Evolutionary conservation across 352 stramenopile genomes (phyloP).

Genomic region (Phytophthora pluvialis): DNA sequence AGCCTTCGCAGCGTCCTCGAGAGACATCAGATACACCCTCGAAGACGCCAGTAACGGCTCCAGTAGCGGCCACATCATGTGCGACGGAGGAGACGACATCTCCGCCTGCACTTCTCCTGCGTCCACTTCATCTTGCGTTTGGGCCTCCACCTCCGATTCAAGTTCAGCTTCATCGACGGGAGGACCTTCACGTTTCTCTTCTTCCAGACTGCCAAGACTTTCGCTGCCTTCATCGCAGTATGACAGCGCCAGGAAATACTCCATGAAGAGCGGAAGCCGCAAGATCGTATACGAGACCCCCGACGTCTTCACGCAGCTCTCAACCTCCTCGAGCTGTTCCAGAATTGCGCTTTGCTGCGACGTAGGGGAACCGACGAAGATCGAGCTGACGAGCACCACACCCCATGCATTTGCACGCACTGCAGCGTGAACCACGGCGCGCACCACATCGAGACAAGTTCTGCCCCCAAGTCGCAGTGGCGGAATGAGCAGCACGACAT

Average conservation of each 20-base stretch:
- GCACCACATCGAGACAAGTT: conserved; percentile 66
- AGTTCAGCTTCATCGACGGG: conserved; percentile 6
- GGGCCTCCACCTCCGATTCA: conserved; percentile 8
- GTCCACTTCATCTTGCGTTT: conserved; percentile 20
- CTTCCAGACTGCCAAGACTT: conserved; percentile 27
- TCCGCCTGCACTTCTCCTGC: conserved; percentile 9
- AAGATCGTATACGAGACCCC: conserved; percentile 67
- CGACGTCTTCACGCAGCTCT: conserved; percentile 63
- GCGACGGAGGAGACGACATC: conserved; percentile 26
- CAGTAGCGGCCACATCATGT: conserved; percentile 51
- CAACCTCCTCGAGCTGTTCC: conserved; percentile 69
- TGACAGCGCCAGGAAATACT: conserved; percentile 76
- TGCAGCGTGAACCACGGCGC: conserved; percentile 55
- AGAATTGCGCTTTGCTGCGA: conserved; percentile 40
- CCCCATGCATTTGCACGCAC: conserved; percentile 66
- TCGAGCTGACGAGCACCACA: conserved; percentile 73
- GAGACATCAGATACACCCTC: conserved; percentile 57
- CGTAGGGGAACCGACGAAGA: conserved; percentile 58
- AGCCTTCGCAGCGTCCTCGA: conserved; percentile 64
- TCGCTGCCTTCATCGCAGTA: conserved; percentile 24
- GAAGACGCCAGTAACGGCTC: conserved; percentile 50
- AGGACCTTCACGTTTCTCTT: conserved; percentile 36
- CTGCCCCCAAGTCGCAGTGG: conserved; percentile 56
- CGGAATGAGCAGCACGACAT: conserved; percentile 78
- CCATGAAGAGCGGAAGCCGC: conserved; percentile 77